Evolutionary conservation across 768 basidiomycete species (phyloP), one percentile per base, ranked within the genome.

Genomic region (Sporobolomyces pararoseus): DNA sequence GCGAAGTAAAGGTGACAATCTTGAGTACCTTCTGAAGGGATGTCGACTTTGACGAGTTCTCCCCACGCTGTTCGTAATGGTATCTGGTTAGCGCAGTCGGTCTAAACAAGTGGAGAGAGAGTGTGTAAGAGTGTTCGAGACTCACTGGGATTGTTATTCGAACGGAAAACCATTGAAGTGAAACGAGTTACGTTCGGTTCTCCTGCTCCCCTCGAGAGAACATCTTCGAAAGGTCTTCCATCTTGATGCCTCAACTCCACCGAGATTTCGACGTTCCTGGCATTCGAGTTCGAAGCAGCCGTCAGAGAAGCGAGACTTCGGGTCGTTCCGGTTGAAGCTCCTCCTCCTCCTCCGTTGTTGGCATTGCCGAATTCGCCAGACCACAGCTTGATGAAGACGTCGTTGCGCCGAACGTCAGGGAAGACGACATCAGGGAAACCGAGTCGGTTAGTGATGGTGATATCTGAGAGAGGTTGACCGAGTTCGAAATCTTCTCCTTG

Each of bases 371-470:
- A 98, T 71, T 92, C 89, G 46, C 91, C 95, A 64, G 87, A 88
- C 93, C 93, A 97, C 0, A 98, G 84, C 79, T 96, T 96, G 81
- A 97, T 85, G 79, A 97, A 98, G 17, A 97, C 83, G 73, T 98
- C 95, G 76, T 98, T 97, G 21, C 95, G 87, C n/a, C 86, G 81
- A 70, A 90, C 89, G 10, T 89, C 90, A 4, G 94, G 94, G 77
- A 93, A 93, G 13, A 95, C 93, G 10, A 96, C 93, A 74, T 98
- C 95, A 0, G 95, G 90, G 78, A 98, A 98, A 35, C 92, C 92
- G 39, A 98, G 86, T 4, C 91, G 89, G 17, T 88, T 81, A 2
- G 92, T 93, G 53, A 87, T 84, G 0, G 94, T 89, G 13, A 86
- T 85, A 73, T 89, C 90, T 68, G 88, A 87, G 29, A 97, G 82